A percentile compares a stretch with the other conserved stretches of the same genome.
These are phyloP conservation scores for Lactarius psammicola DNA, from an alignment of 768 basidiomycete genomes.

Conservation along the genomic window DNA sequence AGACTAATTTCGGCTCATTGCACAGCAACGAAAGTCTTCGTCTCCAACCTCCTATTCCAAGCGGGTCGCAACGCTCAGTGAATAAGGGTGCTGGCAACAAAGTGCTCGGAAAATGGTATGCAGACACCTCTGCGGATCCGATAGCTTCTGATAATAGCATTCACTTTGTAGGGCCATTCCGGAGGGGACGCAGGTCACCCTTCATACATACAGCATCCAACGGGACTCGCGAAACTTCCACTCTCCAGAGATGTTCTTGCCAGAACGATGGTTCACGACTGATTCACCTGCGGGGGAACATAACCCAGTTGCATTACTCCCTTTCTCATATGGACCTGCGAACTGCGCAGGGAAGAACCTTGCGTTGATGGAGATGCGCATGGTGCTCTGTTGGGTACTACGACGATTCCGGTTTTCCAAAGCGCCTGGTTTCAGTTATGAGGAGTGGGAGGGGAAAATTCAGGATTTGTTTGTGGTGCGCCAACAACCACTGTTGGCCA, in stretches of 20 bases:
- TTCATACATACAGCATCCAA: constrained; percentile 10
- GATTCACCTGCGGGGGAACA: background rate
- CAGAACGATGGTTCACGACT: constrained; percentile 10
- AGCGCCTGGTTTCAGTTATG: background rate
- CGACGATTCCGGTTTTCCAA: constrained; percentile 21
- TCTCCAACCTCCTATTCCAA: constrained; percentile 10
- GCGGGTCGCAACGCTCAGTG: constrained; percentile 9
- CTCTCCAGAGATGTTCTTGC: background rate
- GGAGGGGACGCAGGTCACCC: constrained; percentile 1
- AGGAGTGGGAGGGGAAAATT: background rate
- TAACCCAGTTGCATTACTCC: constrained; percentile 26
- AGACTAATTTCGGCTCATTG: background rate
- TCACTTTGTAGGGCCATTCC: background rate
- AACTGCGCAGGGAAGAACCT: constrained; percentile 30
- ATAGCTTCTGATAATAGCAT: background rate
- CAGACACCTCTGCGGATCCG: background rate
- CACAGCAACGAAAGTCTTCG: constrained; percentile 6
- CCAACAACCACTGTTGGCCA: background rate
- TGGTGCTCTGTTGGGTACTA: background rate
- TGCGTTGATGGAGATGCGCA: constrained; percentile 26
- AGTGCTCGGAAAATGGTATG: constrained; percentile 4
- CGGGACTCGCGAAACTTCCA: constrained; percentile 11
- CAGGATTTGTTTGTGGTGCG: constrained; percentile 8
- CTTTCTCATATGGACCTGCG: constrained; percentile 29
- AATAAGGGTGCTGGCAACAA: background rate